Conservation (phyloP, 2,329 filamentous ascomycete species). For the Hypomyces rosellus region DNA sequence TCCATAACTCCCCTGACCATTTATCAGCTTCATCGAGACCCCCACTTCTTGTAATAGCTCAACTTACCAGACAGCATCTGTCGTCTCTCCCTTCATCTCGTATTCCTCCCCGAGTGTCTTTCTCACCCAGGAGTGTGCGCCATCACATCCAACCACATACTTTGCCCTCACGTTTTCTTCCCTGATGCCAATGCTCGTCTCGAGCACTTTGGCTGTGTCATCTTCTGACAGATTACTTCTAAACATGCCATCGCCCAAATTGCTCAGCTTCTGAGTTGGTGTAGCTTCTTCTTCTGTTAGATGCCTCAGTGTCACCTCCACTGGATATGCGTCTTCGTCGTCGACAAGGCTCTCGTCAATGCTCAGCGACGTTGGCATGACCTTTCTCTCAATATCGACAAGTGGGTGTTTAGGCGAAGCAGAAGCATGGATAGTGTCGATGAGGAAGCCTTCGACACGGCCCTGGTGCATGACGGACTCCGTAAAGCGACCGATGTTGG, state of each 20-base stretch:
- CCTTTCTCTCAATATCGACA: conserved; percentile 52
- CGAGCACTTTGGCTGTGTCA: conserved; percentile 49
- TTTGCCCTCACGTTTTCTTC: conserved; percentile 33
- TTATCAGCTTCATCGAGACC: background rate
- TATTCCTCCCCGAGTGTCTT: conserved; percentile 45
- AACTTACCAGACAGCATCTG: conserved; percentile 41
- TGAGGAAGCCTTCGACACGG: conserved; percentile 60
- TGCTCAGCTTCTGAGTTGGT: conserved; percentile 29
- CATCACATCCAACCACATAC: conserved; percentile 63
- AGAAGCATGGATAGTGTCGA: conserved; percentile 52
- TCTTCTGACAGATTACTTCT: conserved; percentile 52
- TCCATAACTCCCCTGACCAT: conserved; percentile 36
- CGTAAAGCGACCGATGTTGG: conserved; percentile 55
- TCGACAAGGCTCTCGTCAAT: conserved; percentile 47
- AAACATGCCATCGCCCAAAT: conserved; percentile 47
- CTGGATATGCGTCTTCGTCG: conserved; percentile 49
- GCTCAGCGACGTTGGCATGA: conserved; percentile 49
- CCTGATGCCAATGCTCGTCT: conserved; percentile 16
- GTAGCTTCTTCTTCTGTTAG: conserved; percentile 52
- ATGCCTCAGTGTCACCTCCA: conserved; percentile 53
- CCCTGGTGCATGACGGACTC: conserved; percentile 66
- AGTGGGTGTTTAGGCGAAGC: conserved; percentile 29
- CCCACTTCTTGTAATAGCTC: background rate
- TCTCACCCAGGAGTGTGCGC: conserved; percentile 60
- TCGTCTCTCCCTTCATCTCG: conserved; percentile 49